These are phyloP conservation scores for Ocimum tenuiflorum DNA, from an alignment of 257 asterid genomes.

Conservation along the genomic window DNA sequence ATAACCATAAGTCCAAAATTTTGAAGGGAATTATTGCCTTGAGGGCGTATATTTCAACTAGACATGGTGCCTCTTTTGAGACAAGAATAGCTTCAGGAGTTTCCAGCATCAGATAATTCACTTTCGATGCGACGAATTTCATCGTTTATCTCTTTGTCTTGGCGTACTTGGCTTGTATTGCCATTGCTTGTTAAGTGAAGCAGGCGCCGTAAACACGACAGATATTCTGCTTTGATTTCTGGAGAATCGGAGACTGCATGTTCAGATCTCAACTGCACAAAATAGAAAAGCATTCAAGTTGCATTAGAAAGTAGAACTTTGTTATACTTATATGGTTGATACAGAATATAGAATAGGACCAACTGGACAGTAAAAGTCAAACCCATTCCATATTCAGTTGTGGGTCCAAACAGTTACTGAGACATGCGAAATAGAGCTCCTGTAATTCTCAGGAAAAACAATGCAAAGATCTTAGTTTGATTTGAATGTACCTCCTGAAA, in stretches of 20 bases:
- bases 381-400: too few relatives aligned
- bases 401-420: too few relatives aligned
- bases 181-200: slow-evolving; percentile 24
- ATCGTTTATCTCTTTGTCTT: slow-evolving; percentile 30
- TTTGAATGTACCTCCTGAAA: slow-evolving; percentile 51
- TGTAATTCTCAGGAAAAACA: neutral
- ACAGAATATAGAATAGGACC: neutral
- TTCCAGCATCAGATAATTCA: slow-evolving; percentile 28
- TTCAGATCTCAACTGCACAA: slow-evolving; percentile 50
- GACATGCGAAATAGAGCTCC: neutral
- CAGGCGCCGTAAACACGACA: slow-evolving; percentile 51
- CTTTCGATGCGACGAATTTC: slow-evolving; percentile 49
- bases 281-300: neutral
- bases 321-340: too few relatives aligned
- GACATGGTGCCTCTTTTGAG: neutral
- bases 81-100: neutral
- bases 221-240: slow-evolving; percentile 59
- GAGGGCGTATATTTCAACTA: neutral
- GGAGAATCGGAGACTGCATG: slow-evolving; percentile 28
- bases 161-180: slow-evolving; percentile 11
- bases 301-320: neutral
- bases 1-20: too few relatives aligned
- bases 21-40: neutral
- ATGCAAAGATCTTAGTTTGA: neutral
- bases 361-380: too few relatives aligned